Evolutionary conservation across 257 asterid species (phyloP), one percentile per base, ranked within the genome.

Genomic region (Henckelia pumila): DNA sequence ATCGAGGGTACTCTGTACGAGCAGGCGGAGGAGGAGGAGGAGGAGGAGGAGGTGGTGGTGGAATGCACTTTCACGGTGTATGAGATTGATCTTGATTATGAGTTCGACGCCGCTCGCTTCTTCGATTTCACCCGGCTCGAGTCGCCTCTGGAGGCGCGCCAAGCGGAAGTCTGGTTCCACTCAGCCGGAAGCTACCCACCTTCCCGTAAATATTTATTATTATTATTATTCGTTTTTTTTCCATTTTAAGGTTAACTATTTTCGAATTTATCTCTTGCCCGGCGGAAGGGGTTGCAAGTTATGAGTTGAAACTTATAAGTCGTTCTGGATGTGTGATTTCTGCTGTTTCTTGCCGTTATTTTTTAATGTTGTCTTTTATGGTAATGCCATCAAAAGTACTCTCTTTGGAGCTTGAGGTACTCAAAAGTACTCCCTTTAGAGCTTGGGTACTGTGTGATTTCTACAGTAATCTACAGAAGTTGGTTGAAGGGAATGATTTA

Each of bases 61-160:
- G 89, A 77, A 71, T 85, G 82, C 70, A 76, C 67, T 29, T 90
- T 88, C 79, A 85, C 88, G 71, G 97, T 73, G 33, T 77, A 80
- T 62, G 96, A 94, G 77, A 78, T 94, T 82, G 99, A 94, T 72
- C 80, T 94, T 20, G 96, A 94, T 70, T 94, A 94, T 69, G 99
- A 94, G 82, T 94, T 85, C 71, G 96, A 94, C 73, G 97, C 99
- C 1, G 88, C 81, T 37, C 84, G 89, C 24, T 91, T 76, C 81
- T 94, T 88, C 69, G 93, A 91, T 68, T 94, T 94, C 69, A 63
- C 74, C 64, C 79, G 76, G 50, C 77, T 71, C 11, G 96, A 91
- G 86, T 74, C 96, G 30, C 69, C 77, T 6, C 68, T 72, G 8
- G 89, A 85, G 77, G 84, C 84, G 56, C 79, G 71, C 64, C 75